Percentiles rank a stretch among this genome's conserved stretches.
phyloP scores from a whole-genome alignment of 2,329 filamentous ascomycete genomes.

The Pezicula radicicola region DNA sequence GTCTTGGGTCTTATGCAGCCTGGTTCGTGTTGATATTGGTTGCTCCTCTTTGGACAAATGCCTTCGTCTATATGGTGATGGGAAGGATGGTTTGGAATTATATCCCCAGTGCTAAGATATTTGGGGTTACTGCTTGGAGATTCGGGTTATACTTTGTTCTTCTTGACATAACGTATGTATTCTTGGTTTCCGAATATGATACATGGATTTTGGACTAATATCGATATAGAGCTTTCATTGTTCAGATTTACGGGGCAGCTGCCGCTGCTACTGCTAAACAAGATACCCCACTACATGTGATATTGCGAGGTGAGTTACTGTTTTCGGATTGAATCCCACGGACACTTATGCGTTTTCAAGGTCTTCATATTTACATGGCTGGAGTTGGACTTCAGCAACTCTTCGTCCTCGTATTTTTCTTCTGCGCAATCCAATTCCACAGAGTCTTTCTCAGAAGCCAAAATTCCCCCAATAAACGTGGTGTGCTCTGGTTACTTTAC shows the following conservation, averaged over 20 bases:
- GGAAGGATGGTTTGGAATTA: constrained; percentile 25
- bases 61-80: constrained; percentile 25
- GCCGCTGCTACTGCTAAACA: constrained; percentile 33
- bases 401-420: constrained; percentile 42
- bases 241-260: constrained; percentile 15
- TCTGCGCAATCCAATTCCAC: constrained; percentile 36
- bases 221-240: constrained; percentile 17
- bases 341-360: constrained; percentile 13
- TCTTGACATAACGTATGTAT: constrained; percentile 22
- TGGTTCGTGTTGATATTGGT: constrained; percentile 20
- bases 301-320: constrained; percentile 4
- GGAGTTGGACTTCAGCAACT: constrained; percentile 46
- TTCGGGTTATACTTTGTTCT: constrained; percentile 23
- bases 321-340: no score
- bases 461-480: background rate
- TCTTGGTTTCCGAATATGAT: background rate
- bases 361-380: constrained; percentile 44
- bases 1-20: constrained; percentile 10
- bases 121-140: constrained; percentile 15
- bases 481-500: constrained; percentile 20
- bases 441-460: constrained; percentile 15
- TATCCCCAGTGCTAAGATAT: constrained; percentile 14
- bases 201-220: constrained; percentile 1
- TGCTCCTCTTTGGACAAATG: constrained; percentile 23
- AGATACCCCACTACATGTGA: constrained; percentile 17